phyloP scores from a whole-genome alignment of 306 rosid genomes.

The Arachis stenosperma region DNA sequence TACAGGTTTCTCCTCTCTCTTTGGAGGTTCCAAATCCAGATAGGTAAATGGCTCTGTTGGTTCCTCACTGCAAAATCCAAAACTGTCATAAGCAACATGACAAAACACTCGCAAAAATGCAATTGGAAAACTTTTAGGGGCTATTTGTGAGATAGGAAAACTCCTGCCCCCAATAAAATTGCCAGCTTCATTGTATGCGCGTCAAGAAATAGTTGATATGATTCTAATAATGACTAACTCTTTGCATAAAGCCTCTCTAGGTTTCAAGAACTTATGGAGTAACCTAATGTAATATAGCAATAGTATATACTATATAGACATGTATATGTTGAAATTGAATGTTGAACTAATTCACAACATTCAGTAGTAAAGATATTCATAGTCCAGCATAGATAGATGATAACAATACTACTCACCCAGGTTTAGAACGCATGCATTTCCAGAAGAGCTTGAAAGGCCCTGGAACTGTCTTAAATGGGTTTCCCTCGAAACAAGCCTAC shows the following conservation, averaged over 20 bases:
- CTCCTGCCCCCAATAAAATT: not conserved
- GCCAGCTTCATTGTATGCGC: slow-evolving; percentile 17
- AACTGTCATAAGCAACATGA: slow-evolving; percentile 21
- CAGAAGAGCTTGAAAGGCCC: slow-evolving; percentile 98
- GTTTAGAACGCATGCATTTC: slow-evolving; percentile 96
- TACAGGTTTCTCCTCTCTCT: slow-evolving; percentile 60
- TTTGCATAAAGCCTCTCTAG: not conserved
- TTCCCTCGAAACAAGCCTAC: slow-evolving; percentile 96
- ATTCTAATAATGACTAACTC: slow-evolving; percentile 5
- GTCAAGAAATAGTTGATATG: slow-evolving; percentile 25
- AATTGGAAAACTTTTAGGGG: slow-evolving; percentile 16
- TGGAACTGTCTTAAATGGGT: slow-evolving; percentile 94
- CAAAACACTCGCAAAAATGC: not conserved
- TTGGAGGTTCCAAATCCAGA: slow-evolving; percentile 76
- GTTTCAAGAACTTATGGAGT: slow-evolving; percentile 11
- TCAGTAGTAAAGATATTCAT: not conserved
- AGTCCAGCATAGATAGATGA: slow-evolving; percentile 17
- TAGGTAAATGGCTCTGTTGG: slow-evolving; percentile 83
- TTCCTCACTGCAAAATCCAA: slow-evolving; percentile 74
- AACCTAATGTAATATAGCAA: not conserved
- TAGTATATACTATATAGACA: not conserved
- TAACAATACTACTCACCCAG: slow-evolving; percentile 52
- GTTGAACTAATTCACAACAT: not conserved
- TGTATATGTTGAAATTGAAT: slow-evolving; percentile 2
- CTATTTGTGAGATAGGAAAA: no score